Evolutionary conservation across 83 land plant species (phyloP), one percentile per base, ranked within the genome.

Genomic region (Isoetes engelmannii): DNA sequence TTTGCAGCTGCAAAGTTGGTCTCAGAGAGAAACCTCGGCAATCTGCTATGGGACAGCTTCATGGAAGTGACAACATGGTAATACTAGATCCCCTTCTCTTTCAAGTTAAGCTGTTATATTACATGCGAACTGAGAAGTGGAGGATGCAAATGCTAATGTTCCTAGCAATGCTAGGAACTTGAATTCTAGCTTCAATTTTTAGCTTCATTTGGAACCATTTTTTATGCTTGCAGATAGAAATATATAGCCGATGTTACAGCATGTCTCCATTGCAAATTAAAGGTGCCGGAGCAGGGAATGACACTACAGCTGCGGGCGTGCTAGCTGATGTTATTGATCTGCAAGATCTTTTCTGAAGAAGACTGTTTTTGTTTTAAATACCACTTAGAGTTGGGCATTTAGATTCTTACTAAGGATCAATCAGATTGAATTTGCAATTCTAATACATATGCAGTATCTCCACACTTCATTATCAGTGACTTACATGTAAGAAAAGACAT

Each of bases 201-300:
- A 51, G 54, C 54, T 12, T 51, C 0, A 51, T 3, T 51, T n/a
- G 0, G 42, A n/a, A 18, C 44, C 57, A 49, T 49, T 0, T 13
- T 50, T 19, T 21, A 7, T 58, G 5, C 62, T 37, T 76, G 73
- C 81, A 89, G 94, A 54, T 90, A 41, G 89, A 85, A 54, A 65
- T 90, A 62, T 90, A 83, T 78, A 90, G 87, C 75, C 73, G 90
- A 19, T 89, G 93, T 59, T 90, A 90, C 63, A 76, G 46, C 37
- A 62, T 70, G 6, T 81, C 77, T 20, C 95, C 95, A 0, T 64
- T 90, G 58, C 86, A 87, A 15, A 87, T 90, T 46, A 87, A 85
- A 80, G 96, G 91, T 8, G 91, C 96, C 21, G 96, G 96, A 50
- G 96, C 96, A 4, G 96, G 96, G 4, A 90, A 90, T 76, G 91